phyloP scores from a whole-genome alignment of 768 basidiomycete species.

The Ramaria sp. region DNA sequence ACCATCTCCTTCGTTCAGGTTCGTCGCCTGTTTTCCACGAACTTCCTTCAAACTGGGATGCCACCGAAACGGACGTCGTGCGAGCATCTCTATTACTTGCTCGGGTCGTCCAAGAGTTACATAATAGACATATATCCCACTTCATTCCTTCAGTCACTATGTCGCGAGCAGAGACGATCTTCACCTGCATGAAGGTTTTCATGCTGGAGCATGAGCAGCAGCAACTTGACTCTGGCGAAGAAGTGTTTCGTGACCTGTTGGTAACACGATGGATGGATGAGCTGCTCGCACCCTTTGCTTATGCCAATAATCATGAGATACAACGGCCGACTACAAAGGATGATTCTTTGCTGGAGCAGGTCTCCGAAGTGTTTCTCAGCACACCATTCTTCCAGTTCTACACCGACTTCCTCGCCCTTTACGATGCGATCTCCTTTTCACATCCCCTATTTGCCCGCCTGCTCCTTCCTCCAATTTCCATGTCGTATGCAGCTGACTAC shows the following conservation, averaged over 20 bases:
- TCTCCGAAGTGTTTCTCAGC: slow-evolving; percentile 50
- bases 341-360: slow-evolving; percentile 36
- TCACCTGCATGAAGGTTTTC: slow-evolving; percentile 86
- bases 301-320: slow-evolving; percentile 10
- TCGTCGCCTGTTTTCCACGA: slow-evolving; percentile 57
- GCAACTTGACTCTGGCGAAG: slow-evolving; percentile 35
- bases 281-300: slow-evolving; percentile 45
- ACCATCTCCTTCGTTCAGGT: slow-evolving; percentile 73
- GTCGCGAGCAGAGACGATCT: slow-evolving; percentile 46
- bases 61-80: slow-evolving; percentile 68
- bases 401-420: slow-evolving; percentile 83
- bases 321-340: slow-evolving; percentile 13
- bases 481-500: slow-evolving; percentile 73
- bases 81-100: slow-evolving; percentile 58
- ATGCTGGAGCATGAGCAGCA: slow-evolving; percentile 87
- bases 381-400: slow-evolving; percentile 92
- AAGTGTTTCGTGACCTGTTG: slow-evolving; percentile 71
- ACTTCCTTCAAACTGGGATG: slow-evolving; percentile 63
- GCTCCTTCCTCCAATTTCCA: slow-evolving; percentile 65
- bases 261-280: slow-evolving; percentile 50
- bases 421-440: slow-evolving; percentile 83
- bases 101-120: slow-evolving; percentile 31
- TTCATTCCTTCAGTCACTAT: slow-evolving; percentile 14
- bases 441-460: slow-evolving; percentile 66
- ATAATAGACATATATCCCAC: slow-evolving; percentile 29